These are phyloP conservation scores for Euryodendron excelsum DNA, from an alignment of 148 eudicot genomes.

Conservation along the genomic window DNA sequence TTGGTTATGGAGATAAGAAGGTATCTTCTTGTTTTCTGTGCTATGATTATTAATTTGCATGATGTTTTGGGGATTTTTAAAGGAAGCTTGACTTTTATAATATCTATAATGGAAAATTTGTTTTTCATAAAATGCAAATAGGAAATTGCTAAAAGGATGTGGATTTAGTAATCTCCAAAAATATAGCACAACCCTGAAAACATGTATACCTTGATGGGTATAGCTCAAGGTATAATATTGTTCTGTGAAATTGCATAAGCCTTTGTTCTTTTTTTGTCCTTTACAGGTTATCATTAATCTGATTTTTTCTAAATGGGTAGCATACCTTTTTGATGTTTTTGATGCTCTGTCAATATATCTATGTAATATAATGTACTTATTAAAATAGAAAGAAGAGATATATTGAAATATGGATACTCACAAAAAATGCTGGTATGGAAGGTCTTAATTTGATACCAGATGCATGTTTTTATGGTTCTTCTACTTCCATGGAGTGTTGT, in stretches of 20 bases:
- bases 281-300: no score
- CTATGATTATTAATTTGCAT: background rate
- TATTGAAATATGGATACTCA: background rate
- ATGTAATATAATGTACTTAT: no score
- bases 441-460: background rate
- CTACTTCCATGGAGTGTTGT: background rate
- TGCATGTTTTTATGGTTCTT: background rate
- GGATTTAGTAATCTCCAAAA: background rate
- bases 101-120: background rate
- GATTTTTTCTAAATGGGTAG: no score
- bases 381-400: background rate
- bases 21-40: background rate
- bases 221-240: background rate
- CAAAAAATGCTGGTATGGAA: background rate
- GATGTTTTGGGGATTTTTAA: background rate
- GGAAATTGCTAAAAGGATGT: background rate
- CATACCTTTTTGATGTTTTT: no score
- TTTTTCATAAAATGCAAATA: background rate
- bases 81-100: background rate
- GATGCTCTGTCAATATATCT: no score
- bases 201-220: background rate
- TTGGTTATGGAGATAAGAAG: conserved; percentile 10
- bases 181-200: background rate
- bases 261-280: no score
- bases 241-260: background rate